Evolutionary conservation across 2,329 filamentous ascomycete species (phyloP).

Genomic region (Talaromyces piceae): DNA sequence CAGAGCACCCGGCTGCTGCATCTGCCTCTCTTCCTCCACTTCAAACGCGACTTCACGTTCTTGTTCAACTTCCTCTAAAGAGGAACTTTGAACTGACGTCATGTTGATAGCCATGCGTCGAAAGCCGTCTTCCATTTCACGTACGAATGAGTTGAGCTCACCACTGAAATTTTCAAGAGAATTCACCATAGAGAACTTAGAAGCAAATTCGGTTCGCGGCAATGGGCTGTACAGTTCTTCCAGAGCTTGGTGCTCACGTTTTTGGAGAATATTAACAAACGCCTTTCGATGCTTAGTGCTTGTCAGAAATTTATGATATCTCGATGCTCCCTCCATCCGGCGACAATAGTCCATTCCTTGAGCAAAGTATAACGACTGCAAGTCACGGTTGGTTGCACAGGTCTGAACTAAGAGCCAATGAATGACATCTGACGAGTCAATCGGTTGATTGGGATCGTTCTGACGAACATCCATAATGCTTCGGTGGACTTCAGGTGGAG

Average conservation of each 20-base stretch:
- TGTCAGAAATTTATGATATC: conserved; percentile 37
- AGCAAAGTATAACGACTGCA: conserved; percentile 51
- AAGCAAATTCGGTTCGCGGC: conserved; percentile 2
- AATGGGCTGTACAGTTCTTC: conserved; percentile 49
- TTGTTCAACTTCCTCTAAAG: conserved; percentile 46
- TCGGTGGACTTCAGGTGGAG: conserved; percentile 54
- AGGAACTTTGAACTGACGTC: conserved; percentile 32
- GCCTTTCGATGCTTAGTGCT: conserved; percentile 25
- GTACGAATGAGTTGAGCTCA: conserved; percentile 20
- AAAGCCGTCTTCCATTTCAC: background rate
- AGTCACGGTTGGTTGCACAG: conserved; percentile 51
- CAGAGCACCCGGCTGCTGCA: conserved; percentile 41
- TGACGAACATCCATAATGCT: conserved; percentile 47
- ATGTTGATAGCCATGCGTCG: conserved; percentile 37
- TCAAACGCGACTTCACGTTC: conserved; percentile 48
- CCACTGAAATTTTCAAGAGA: conserved; percentile 24
- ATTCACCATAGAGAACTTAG: conserved; percentile 4
- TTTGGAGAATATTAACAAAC: conserved; percentile 42
- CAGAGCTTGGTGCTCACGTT: conserved; percentile 51
- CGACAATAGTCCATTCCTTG: conserved; percentile 57
- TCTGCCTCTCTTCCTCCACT: conserved; percentile 47
- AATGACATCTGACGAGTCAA: conserved; percentile 48
- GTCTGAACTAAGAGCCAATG: conserved; percentile 59
- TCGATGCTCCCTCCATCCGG: conserved; percentile 43
- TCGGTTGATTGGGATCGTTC: conserved; percentile 17